These are phyloP conservation scores for Plasmopara halstedii DNA, from an alignment of 352 stramenopile genomes.

Conservation along the genomic window DNA sequence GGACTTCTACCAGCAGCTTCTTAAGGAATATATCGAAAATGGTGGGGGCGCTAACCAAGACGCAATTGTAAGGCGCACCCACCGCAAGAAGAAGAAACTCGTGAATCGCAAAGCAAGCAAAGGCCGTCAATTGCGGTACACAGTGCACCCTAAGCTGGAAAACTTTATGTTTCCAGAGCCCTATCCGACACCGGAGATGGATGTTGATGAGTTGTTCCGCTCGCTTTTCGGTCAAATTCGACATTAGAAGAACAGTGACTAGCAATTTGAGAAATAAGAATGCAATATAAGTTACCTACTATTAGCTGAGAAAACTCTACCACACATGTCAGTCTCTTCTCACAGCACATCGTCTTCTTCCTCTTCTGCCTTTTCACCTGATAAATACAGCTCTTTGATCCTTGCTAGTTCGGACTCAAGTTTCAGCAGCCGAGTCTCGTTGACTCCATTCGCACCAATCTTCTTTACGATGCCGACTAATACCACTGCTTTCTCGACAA, in stretches of 20 bases:
- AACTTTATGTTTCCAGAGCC: conserved; percentile 88
- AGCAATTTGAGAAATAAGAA: conserved; percentile 15
- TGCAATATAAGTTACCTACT: conserved; percentile 1
- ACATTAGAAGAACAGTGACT: conserved; percentile 22
- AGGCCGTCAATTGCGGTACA: conserved; percentile 75
- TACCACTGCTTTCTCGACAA: conserved; percentile 65
- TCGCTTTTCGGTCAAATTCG: conserved; percentile 72
- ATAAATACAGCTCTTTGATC: conserved; percentile 56
- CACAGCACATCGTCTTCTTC: conserved; percentile 86
- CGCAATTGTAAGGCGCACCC: conserved; percentile 40
- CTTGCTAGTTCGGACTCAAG: conserved; percentile 36
- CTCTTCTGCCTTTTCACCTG: conserved; percentile 56
- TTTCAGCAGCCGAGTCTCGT: conserved; percentile 32
- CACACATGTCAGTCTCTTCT: too few species aligned
- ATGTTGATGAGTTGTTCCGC: conserved; percentile 78
- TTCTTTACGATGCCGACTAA: conserved; percentile 83
- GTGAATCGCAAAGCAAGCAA: conserved; percentile 88
- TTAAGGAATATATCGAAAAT: conserved; percentile 86
- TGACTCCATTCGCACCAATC: conserved; percentile 51
- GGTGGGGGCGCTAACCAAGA: conserved; percentile 46
- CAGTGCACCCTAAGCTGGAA: conserved; percentile 80
- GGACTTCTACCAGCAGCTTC: conserved; percentile 83
- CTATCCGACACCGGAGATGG: conserved; percentile 66
- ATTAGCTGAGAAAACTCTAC: too few species aligned
- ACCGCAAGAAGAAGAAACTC: conserved; percentile 80